Evolutionary conservation across 768 basidiomycete species (phyloP).

Genomic region (Gloeopeniophorella convolvens): DNA sequence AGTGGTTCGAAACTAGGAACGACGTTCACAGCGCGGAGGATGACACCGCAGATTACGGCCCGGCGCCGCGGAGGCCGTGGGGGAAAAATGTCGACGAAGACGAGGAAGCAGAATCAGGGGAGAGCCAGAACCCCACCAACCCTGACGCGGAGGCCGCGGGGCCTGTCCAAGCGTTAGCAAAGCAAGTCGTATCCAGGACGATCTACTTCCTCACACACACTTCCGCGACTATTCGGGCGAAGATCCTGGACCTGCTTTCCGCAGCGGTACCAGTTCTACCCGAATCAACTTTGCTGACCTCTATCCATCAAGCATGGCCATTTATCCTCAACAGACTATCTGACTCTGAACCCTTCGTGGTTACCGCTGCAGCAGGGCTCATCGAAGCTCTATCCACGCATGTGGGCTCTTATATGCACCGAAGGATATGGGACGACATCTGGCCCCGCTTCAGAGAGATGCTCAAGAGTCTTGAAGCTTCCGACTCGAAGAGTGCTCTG

Average conservation of each 20-base stretch:
- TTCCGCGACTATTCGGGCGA: conserved; percentile 79
- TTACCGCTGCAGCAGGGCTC: conserved; percentile 65
- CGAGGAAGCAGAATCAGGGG: conserved; percentile 22
- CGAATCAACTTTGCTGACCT: conserved; percentile 71
- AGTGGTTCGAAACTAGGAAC: conserved; percentile 56
- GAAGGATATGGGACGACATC: conserved; percentile 83
- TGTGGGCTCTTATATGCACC: conserved; percentile 80
- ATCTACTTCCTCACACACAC: conserved; percentile 87
- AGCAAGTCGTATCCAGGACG: conserved; percentile 82
- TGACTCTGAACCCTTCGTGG: conserved; percentile 72
- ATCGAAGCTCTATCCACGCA: conserved; percentile 65
- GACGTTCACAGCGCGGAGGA: conserved; percentile 28
- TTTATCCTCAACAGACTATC: conserved; percentile 78
- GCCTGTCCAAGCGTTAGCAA: conserved; percentile 67
- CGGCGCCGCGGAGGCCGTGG: conserved; percentile 56
- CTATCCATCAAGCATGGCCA: conserved; percentile 91
- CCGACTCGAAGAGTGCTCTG: conserved; percentile 63
- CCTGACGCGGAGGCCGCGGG: conserved; percentile 50
- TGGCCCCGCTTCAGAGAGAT: conserved; percentile 79
- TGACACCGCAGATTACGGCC: conserved; percentile 48
- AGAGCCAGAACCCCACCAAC: conserved; percentile 26
- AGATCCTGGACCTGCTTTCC: conserved; percentile 69
- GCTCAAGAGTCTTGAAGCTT: conserved; percentile 51
- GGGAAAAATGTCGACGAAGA: conserved; percentile 30
- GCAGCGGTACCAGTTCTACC: conserved; percentile 67